Evolutionary conservation across 1,139 yeast species (phyloP), one percentile per base, ranked within the genome.

Genomic region (Pneumocystis carinii): DNA sequence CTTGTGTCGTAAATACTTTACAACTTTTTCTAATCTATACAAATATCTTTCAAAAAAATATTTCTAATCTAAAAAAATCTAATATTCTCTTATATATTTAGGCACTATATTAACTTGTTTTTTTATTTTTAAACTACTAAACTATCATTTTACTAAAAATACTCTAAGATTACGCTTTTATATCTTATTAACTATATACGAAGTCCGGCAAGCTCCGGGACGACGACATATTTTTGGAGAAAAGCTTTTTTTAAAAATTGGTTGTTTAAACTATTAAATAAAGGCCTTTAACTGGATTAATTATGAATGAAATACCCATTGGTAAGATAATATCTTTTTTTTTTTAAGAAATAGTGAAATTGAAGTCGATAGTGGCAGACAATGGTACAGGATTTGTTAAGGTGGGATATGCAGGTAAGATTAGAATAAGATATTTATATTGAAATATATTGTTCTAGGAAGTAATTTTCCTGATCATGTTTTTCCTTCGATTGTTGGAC

Each of bases 401-500:
- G 53, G 41, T 37, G 12, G 59, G 59, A 37, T 57, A 63, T 62
- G 48, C 62, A 59, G 63, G 64, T 35, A 36, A 4, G 7, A 12
- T 39, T 36, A 60, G 17, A 41, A 8, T 24, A 27, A 27, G 4
- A 17, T 38, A 3, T 57, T 92, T 86, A 59, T 86, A 86, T 57
- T 57, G 4, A 19, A 75, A 89, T 92, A 70, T 98, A 98, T 66
- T 83, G 96, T 71, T 97, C 95, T 42, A 48, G 97, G 97, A 36
- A 87, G 92, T 70, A 94, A 92, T 76, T 90, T 90, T 79, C 99
- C 99, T 35, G 98, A 92, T 75, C 85, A 85, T 76, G 90, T 97
- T n/a, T 92, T 90, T 76, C 98, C 98, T 14, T 90, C 97, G 12
- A 90, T 92, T 71, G 98, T 92, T 29, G 99, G 99, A 58, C 83